phyloP scores from a whole-genome alignment of 2,329 filamentous ascomycete genomes.

The Colletotrichum gloeosporioides region DNA sequence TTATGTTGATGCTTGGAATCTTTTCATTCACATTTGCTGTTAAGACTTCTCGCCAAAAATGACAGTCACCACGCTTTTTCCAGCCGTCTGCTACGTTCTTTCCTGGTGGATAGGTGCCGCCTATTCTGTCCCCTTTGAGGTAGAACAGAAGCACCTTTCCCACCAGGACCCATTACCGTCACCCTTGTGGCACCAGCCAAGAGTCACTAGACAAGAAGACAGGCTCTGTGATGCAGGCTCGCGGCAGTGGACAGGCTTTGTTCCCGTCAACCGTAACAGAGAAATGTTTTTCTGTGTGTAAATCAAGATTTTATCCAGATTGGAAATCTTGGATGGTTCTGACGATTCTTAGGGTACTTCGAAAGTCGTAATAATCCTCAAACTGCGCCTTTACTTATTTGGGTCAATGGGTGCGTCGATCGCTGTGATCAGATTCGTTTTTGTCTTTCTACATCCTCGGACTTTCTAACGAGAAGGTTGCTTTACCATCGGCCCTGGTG shows the following conservation, averaged over 20 bases:
- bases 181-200: neutral
- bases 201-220: neutral
- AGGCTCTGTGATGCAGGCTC: constrained; percentile 16
- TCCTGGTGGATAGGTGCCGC: neutral
- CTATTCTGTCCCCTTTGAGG: neutral
- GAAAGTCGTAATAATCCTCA: neutral
- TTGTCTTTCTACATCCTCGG: neutral
- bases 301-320: neutral
- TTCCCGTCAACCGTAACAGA: neutral
- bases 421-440: neutral
- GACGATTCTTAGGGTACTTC: neutral
- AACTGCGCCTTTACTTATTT: neutral
- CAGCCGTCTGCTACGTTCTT: neutral
- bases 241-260: constrained; percentile 18
- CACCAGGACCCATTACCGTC: neutral
- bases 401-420: neutral
- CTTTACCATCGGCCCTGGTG: constrained; percentile 19
- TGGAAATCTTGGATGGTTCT: neutral
- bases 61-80: neutral
- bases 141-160: neutral
- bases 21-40: neutral
- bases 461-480: neutral
- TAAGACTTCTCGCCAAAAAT: neutral
- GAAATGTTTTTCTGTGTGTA: neutral
- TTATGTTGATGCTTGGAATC: neutral